Base-by-base conservation (phyloP, 805 yeast species). In the Sugiyamaella valdiviana region DNA sequence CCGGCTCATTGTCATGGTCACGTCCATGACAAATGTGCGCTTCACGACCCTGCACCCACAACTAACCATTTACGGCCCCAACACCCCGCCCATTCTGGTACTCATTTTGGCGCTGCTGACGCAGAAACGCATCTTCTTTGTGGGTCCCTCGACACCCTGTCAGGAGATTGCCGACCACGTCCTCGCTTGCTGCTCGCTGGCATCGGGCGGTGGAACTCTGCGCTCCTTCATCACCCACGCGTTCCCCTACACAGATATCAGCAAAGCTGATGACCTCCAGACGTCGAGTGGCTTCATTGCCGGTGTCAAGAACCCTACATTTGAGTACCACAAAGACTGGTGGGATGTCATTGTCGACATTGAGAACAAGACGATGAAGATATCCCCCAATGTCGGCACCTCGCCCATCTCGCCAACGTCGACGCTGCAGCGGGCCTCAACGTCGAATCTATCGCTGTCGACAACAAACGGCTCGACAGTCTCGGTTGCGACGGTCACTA, bases 271-370 rank as follows among this genome's bases (percentile, higher is more conserved):
- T 50, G 67, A 75, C 9, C 63, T 79, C 50, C 69, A 71, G 44
- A 63, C 68, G 44, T 72, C 78, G 44, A 72, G 69, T 10, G 76
- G 79, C 14, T 78, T 63, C 57, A 63, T 78, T 51, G 83, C 82
- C 1, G 83, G 83, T 14, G 79, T 80, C 29, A 77, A 78, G 50
- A 78, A 79, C 60, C 80, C 82, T 5, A 77, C 80, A 39, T 78
- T 78, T 63, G 75, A 75, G 53, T 61, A 69, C 41, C 78, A 77
- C 52, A 78, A 78, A 39, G 68, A 65, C 42, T 67, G 79, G 60
- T 78, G 81, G 79, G 83, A 78, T 53, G 57, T 78, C 10, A 61
- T 78, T 36, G 74, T 76, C 51, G 81, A 79, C 55, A 61, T 78
- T 45, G 82, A 79, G 53, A 51, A 69, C 9, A 70, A 71, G 6